phyloP scores from a whole-genome alignment of 257 asterid species.

The Leonotis leonurus region DNA sequence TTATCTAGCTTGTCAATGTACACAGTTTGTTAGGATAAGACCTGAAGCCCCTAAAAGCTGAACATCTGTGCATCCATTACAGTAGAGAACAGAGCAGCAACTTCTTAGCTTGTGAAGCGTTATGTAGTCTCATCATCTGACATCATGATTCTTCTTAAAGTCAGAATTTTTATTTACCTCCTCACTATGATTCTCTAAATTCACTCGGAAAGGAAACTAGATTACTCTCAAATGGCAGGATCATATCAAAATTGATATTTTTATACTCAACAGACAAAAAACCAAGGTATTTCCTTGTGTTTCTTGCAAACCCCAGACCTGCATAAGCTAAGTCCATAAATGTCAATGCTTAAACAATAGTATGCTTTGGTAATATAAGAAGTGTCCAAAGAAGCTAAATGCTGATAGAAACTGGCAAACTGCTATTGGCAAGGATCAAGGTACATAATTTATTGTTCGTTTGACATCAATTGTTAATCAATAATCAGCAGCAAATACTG shows the following conservation, averaged over 20 bases:
- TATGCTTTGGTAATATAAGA: not conserved
- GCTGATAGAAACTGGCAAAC: not conserved
- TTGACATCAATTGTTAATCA: not conserved
- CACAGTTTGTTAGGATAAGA: not conserved
- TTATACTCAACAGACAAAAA: not conserved
- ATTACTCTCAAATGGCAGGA: not conserved
- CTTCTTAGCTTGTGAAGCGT: not conserved
- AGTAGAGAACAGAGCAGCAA: not conserved
- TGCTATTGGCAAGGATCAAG: not conserved
- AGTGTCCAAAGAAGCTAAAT: not conserved
- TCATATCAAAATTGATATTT: not conserved
- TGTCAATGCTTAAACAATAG: not conserved
- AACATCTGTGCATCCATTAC: not conserved
- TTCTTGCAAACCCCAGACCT: not conserved
- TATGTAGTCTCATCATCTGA: not conserved
- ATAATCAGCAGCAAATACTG: not conserved
- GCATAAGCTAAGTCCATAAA: not conserved
- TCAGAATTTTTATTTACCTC: not conserved
- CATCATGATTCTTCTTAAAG: not conserved
- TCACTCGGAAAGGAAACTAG: not conserved
- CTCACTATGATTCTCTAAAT: not conserved
- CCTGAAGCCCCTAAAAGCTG: not conserved
- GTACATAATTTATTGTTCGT: not conserved
- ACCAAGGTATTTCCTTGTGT: not conserved
- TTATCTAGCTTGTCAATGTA: not conserved